A percentile compares a stretch with the other conserved stretches of the same genome.
These are phyloP conservation scores for Elsinoe ampelina DNA, from an alignment of 2,329 filamentous ascomycete genomes.

Conservation along the genomic window DNA sequence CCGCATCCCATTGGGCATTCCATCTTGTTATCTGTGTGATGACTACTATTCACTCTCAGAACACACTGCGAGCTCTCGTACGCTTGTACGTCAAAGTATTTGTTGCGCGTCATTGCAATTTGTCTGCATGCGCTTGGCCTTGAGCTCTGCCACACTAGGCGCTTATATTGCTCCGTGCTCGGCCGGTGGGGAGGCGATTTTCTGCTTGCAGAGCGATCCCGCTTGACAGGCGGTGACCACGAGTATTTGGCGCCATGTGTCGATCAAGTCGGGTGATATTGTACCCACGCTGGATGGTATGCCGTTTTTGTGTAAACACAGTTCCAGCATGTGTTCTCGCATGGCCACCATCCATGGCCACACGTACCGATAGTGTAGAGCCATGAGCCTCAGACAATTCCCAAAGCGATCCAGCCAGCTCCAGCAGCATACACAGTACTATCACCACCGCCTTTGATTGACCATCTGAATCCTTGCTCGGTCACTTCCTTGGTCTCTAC, in stretches of 20 bases:
- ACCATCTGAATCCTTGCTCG: constrained; percentile 23
- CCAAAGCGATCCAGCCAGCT: constrained; percentile 23
- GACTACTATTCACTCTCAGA: neutral
- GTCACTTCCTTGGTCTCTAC: constrained; percentile 20
- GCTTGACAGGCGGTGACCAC: neutral
- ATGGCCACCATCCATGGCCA: no score
- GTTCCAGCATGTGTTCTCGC: no score
- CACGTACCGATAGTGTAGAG: no score
- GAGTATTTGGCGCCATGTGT: neutral
- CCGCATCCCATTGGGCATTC: neutral
- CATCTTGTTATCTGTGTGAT: neutral
- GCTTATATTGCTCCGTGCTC: constrained; percentile 5
- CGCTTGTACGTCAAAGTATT: neutral
- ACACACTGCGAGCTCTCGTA: neutral
- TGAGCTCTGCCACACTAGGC: constrained; percentile 4
- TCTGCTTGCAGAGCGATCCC: neutral
- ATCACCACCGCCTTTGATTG: constrained; percentile 21
- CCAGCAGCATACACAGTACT: constrained; percentile 21
- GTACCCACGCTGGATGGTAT: no score
- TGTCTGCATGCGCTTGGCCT: constrained; percentile 1
- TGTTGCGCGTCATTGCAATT: constrained; percentile 6
- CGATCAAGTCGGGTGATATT: no score
- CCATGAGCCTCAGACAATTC: constrained; percentile 12
- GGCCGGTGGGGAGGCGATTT: neutral
- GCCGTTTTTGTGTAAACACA: no score